These are phyloP conservation scores for Hippophae gyantsensis DNA, from an alignment of 306 rosid genomes.

Conservation along the genomic window DNA sequence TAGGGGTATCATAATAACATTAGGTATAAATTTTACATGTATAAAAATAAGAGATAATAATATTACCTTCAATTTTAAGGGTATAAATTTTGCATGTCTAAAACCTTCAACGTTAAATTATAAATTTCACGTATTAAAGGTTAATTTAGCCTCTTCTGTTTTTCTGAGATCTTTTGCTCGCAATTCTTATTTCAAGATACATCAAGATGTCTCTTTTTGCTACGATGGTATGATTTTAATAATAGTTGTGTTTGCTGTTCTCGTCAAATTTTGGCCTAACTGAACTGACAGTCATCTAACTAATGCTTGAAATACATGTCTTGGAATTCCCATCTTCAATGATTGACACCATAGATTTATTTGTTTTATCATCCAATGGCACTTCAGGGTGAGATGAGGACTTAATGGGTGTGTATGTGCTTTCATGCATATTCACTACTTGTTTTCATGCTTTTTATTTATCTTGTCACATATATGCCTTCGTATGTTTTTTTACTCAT, in stretches of 20 bases:
- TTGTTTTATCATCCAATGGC: slow-evolving; percentile 80
- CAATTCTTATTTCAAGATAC: slow-evolving; percentile 71
- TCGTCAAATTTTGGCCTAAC: slow-evolving; percentile 1
- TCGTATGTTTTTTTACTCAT: too few relatives aligned
- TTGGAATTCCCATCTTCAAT: slow-evolving; percentile 85
- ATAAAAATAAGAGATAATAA: too few relatives aligned
- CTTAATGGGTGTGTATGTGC: background rate
- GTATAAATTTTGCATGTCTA: too few relatives aligned
- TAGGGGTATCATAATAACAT: too few relatives aligned
- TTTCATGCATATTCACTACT: too few relatives aligned
- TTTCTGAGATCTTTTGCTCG: slow-evolving; percentile 42
- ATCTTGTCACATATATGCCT: too few relatives aligned
- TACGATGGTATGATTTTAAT: slow-evolving; percentile 55
- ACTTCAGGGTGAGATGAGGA: slow-evolving; percentile 50
- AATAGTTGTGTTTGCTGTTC: slow-evolving; percentile 7
- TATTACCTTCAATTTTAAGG: too few relatives aligned
- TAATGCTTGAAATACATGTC: slow-evolving; percentile 36
- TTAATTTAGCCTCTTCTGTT: slow-evolving; percentile 28
- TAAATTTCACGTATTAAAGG: too few relatives aligned
- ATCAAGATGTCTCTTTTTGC: slow-evolving; percentile 73
- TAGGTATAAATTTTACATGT: too few relatives aligned
- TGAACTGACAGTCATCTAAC: slow-evolving; percentile 17
- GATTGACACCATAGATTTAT: slow-evolving; percentile 61
- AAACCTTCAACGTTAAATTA: too few relatives aligned
- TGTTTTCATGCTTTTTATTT: too few relatives aligned